Base-by-base conservation (phyloP, 2,329 filamentous ascomycete genomes). In the Sporothrix dimorphospora region DNA sequence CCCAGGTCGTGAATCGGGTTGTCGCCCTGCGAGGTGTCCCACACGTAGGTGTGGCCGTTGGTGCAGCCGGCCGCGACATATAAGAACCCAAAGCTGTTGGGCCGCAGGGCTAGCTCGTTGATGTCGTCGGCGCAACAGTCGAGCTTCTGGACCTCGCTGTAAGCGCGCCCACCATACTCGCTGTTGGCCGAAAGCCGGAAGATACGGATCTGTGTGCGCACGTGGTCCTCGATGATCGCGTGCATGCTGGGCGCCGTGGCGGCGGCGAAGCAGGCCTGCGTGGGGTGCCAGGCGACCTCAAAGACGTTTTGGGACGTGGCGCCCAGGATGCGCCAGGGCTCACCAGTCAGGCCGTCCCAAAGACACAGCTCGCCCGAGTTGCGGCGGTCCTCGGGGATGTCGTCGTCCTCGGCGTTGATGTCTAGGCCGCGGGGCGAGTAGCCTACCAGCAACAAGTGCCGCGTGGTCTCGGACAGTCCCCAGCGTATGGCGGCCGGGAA, bases 401-500 rank as follows among this genome's bases (percentile, higher is more conserved):
- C 85, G 1, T 80, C 78, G 38, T 91, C 88, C 24, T 89, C 84
- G 0, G 81, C 81, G 0, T 79, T 84, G 14, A 53, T 6, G 11
- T 49, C 16, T 1, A 84, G 78, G 72, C 86, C 86, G 19, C 89
- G 83, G 1, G 89, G 89, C 5, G 89, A 91, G 78, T 90, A 91
- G 9, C 89, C 89, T 1, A 90, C 86, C 0, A 89, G 80, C 0
- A 91, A 81, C 7, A 90, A 79, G 74, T 89, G 85, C 1, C 80
- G 80, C 1, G 85, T 84, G 0, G 75, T 78, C 0, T 78, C 73
- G 1, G 83, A 80, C 1, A 82, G 77, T 0, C 88, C 89, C 89
- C 89, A 91, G 76, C 88, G 87, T 77, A 91, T 86, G 0, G 89
- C 89, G 0, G 89, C 87, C 0, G 89, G 89, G 72, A 83, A 89